Evolutionary conservation across 768 basidiomycete species (phyloP).

Genomic region (Peribolospora baueri): DNA sequence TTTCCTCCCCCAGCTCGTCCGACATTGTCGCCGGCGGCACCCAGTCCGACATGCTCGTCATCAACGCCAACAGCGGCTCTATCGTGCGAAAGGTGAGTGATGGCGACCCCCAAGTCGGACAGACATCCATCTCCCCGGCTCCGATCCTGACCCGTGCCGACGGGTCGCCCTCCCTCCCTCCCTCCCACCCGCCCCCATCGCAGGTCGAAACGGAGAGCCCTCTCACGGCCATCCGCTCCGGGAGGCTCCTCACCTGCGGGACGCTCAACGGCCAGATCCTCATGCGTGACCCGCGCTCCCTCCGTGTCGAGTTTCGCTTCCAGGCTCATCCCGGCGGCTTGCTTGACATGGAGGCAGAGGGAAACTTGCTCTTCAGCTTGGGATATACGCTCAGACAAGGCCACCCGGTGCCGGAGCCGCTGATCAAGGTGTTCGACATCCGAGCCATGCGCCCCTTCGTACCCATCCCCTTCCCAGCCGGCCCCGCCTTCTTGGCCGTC

Average conservation of each 20-base stretch:
- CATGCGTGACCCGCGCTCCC: constrained; percentile 44
- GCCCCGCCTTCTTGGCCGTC: constrained; percentile 61
- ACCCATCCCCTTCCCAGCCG: constrained; percentile 64
- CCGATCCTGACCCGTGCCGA: constrained; percentile 15
- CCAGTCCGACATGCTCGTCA: constrained; percentile 35
- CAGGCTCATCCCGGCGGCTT: constrained; percentile 63
- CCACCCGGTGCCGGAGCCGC: constrained; percentile 64
- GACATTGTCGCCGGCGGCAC: constrained; percentile 31
- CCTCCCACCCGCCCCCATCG: constrained; percentile 7
- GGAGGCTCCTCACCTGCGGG: constrained; percentile 2
- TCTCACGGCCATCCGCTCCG: constrained; percentile 9
- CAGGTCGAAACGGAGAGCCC: constrained; percentile 8
- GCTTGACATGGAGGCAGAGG: constrained; percentile 52
- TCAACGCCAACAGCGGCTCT: constrained; percentile 50
- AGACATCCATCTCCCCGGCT: constrained; percentile 41
- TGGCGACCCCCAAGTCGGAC: constrained; percentile 34
- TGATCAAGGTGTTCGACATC: constrained; percentile 78
- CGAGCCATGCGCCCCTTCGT: constrained; percentile 59
- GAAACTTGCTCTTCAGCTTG: constrained; percentile 61
- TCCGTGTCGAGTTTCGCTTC: constrained; percentile 31
- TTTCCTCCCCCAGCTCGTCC: constrained; percentile 24
- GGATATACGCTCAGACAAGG: constrained; percentile 73
- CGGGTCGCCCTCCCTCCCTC: constrained; percentile 5
- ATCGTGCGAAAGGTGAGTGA: constrained; percentile 30
- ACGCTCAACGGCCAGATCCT: constrained; percentile 45